phyloP scores from a whole-genome alignment of 23 red algal genomes.

The Gracilariopsis chorda region DNA sequence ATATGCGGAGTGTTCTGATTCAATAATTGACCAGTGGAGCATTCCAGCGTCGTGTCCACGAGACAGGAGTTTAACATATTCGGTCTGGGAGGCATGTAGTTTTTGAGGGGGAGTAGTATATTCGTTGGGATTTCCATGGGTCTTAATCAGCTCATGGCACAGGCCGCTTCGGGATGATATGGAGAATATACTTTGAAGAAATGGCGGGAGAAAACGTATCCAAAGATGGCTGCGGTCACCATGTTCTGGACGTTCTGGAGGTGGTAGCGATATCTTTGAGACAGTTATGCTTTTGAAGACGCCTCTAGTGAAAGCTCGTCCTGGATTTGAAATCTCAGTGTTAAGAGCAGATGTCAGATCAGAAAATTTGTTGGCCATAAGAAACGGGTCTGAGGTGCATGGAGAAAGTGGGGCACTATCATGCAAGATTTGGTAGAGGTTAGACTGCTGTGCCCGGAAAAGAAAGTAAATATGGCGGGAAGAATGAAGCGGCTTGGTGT shows the following conservation, averaged over 20 bases:
- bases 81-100: background rate
- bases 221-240: background rate
- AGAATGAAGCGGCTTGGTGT: background rate
- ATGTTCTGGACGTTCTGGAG: background rate
- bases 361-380: background rate
- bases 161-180: background rate
- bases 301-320: background rate
- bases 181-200: background rate
- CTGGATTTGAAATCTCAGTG: background rate
- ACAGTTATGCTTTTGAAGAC: background rate
- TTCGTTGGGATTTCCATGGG: background rate
- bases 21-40: background rate
- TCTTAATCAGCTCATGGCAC: background rate
- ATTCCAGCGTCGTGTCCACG: background rate
- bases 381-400: no score
- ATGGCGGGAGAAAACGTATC: background rate
- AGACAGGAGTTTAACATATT: background rate
- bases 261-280: background rate
- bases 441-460: background rate
- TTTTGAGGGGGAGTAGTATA: background rate
- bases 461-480: background rate
- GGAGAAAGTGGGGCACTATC: background rate
- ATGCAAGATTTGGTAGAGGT: background rate
- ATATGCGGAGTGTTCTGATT: background rate
- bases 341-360: background rate